A percentile compares a stretch with the other conserved stretches of the same genome.
phyloP scores from a whole-genome alignment of 1,139 yeast genomes.

The Candida neerlandica region DNA sequence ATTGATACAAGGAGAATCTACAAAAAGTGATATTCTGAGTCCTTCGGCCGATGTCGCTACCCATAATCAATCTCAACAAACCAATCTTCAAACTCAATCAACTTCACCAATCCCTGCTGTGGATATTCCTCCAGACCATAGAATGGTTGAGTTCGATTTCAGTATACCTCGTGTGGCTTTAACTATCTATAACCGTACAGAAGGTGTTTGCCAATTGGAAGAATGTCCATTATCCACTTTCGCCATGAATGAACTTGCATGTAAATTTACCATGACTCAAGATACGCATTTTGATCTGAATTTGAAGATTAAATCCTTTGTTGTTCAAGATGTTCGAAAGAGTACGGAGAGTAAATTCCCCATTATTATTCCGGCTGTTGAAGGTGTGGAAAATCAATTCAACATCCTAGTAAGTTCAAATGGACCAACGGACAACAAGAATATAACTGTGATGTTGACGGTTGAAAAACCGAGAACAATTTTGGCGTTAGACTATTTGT shows the following conservation, averaged over 20 bases:
- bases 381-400: constrained; percentile 71
- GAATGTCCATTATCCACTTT: constrained; percentile 54
- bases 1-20: constrained; percentile 8
- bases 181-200: constrained; percentile 64
- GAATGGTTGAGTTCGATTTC: constrained; percentile 54
- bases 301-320: constrained; percentile 69
- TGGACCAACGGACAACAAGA: constrained; percentile 41
- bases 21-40: background rate
- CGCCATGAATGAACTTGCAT: constrained; percentile 59
- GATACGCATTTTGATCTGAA: constrained; percentile 63
- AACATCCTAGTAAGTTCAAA: constrained; percentile 53
- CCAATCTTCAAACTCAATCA: background rate
- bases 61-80: no score
- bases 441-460: constrained; percentile 57
- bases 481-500: constrained; percentile 81
- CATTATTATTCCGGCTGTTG: constrained; percentile 74
- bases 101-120: background rate
- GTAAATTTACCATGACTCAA: constrained; percentile 52
- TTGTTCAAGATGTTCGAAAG: constrained; percentile 72
- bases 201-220: constrained; percentile 35
- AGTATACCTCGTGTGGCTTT: constrained; percentile 65
- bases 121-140: constrained; percentile 30
- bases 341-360: constrained; percentile 68
- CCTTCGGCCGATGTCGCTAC: no score
- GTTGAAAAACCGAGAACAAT: constrained; percentile 82